phyloP scores from a whole-genome alignment of 345 rosid species.

The Erodium maritimum region DNA sequence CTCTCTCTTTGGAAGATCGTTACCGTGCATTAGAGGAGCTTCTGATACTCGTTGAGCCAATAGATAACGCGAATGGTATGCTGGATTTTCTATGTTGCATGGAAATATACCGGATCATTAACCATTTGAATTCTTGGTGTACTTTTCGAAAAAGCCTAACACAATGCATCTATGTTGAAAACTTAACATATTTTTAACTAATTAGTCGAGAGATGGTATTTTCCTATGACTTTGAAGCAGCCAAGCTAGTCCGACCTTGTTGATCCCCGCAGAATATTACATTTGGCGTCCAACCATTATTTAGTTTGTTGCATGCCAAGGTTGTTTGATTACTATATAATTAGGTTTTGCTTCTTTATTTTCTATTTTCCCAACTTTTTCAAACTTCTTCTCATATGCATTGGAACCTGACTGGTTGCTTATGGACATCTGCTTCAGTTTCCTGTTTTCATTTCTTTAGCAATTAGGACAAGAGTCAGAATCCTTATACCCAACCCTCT shows the following conservation, averaged over 20 bases:
- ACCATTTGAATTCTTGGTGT: not conserved
- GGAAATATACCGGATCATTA: too few species aligned
- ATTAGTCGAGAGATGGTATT: not conserved
- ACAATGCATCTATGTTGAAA: not conserved
- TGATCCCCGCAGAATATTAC: not conserved
- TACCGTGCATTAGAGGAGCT: constrained; percentile 79
- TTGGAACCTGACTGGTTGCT: not conserved
- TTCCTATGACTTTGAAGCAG: not conserved
- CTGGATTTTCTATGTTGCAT: not conserved
- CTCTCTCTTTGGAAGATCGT: constrained; percentile 61
- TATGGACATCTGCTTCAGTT: too few species aligned
- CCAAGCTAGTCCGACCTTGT: not conserved
- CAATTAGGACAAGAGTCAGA: not conserved
- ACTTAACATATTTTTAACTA: not conserved
- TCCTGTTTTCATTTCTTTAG: not conserved
- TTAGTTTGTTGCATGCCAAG: not conserved
- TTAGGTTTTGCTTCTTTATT: not conserved
- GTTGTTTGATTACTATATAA: not conserved
- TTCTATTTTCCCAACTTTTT: not conserved
- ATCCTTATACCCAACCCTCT: not conserved
- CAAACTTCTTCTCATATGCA: not conserved
- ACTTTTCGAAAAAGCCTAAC: not conserved
- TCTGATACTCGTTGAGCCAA: constrained; percentile 75
- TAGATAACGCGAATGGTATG: constrained; percentile 89
- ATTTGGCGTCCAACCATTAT: not conserved